A percentile compares a stretch with the other conserved stretches of the same genome.
These are phyloP conservation scores for Aspergillus ustus DNA, from an alignment of 2,329 filamentous ascomycete genomes.

Conservation along the genomic window DNA sequence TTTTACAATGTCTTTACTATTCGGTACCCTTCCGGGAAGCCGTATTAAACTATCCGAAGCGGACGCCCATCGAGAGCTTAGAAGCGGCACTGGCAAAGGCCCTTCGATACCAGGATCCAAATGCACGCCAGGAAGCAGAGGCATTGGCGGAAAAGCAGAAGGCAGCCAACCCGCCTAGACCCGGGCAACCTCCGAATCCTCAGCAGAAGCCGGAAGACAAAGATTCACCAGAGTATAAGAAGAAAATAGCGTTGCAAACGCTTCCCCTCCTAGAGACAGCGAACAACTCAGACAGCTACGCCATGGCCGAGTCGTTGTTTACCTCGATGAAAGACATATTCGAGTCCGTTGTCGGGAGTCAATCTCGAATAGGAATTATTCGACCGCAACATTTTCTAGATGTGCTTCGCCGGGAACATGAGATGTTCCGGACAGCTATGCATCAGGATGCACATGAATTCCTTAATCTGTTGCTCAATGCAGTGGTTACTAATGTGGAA, in stretches of 20 bases:
- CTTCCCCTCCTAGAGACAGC: conserved; percentile 87
- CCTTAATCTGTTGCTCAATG: conserved; percentile 90
- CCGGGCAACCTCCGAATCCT: conserved; percentile 58
- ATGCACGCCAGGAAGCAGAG: conserved; percentile 58
- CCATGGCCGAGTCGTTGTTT: conserved; percentile 94
- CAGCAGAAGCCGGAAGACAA: conserved; percentile 83
- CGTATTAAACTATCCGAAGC: conserved; percentile 85
- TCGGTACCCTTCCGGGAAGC: conserved; percentile 92
- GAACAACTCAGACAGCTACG: conserved; percentile 78
- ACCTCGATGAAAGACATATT: conserved; percentile 97
- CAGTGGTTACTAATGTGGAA: conserved; percentile 93
- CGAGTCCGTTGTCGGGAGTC: conserved; percentile 80
- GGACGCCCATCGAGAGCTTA: conserved; percentile 71
- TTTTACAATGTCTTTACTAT: conserved; percentile 96
- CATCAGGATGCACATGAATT: conserved; percentile 99
- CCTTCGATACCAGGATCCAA: conserved; percentile 65
- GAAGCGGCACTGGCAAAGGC: conserved; percentile 56
- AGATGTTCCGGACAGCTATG: conserved; percentile 96
- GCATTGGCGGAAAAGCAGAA: conserved; percentile 53
- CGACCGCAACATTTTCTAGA: conserved; percentile 93
- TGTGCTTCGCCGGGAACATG: conserved; percentile 90
- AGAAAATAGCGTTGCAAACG: conserved; percentile 88
- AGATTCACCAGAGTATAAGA: conserved; percentile 96
- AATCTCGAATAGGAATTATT: conserved; percentile 83
- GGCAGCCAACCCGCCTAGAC: conserved; percentile 40